A percentile compares a stretch with the other conserved stretches of the same genome.
phyloP scores from a whole-genome alignment of 768 basidiomycete species.

The Trametes cingulata region DNA sequence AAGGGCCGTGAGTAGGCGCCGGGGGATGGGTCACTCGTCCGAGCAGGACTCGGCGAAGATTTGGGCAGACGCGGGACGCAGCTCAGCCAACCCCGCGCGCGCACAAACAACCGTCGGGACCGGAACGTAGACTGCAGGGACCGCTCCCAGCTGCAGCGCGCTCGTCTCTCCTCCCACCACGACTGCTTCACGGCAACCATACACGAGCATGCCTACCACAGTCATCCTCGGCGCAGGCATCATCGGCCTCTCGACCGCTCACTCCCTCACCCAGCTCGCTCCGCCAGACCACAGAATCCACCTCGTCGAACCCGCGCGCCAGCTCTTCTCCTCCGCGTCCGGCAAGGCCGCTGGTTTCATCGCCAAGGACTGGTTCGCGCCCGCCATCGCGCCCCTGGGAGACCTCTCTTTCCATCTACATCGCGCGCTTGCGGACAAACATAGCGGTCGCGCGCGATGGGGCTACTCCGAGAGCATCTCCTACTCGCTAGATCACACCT shows the following conservation, averaged over 20 bases:
- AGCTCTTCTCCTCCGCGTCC: conserved; percentile 39
- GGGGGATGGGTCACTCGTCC: not conserved
- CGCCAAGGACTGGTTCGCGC: conserved; percentile 43
- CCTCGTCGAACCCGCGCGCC: conserved; percentile 41
- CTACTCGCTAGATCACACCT: conserved; percentile 30
- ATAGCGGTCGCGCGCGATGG: conserved; percentile 40
- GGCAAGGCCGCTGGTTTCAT: conserved; percentile 43
- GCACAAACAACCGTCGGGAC: too few species aligned
- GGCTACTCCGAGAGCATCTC: conserved; percentile 39
- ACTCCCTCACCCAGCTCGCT: conserved; percentile 37
- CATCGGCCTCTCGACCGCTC: conserved; percentile 47
- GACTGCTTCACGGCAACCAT: conserved; percentile 2
- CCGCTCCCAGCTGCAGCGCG: too few species aligned
- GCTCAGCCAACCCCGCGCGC: too few species aligned
- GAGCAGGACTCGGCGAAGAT: not conserved
- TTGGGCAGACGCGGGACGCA: not conserved
- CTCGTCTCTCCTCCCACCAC: not conserved
- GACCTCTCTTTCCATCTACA: conserved; percentile 42
- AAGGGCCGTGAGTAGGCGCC: conserved; percentile 4
- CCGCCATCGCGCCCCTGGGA: conserved; percentile 34
- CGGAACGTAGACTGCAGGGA: not conserved
- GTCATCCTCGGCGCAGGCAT: conserved; percentile 50
- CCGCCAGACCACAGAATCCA: conserved; percentile 35
- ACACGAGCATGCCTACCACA: conserved; percentile 35
- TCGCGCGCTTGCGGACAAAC: conserved; percentile 37